Evolutionary conservation across 768 basidiomycete species (phyloP), one percentile per base, ranked within the genome.

Genomic region (Fomitopsis serialis): DNA sequence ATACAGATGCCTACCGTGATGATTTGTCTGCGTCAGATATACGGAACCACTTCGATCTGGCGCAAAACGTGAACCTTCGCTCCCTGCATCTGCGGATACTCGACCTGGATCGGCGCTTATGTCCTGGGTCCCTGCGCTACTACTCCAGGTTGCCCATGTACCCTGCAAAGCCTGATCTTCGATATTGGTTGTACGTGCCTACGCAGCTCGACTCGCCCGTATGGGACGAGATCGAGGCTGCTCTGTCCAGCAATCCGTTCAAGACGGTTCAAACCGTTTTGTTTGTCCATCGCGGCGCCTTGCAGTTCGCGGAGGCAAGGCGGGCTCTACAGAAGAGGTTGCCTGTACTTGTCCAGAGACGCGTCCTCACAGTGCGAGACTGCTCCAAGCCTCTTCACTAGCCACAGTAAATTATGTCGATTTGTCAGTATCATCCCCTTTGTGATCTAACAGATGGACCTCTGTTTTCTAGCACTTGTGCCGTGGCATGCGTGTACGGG

Each of bases 101-200:
- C 9, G 42, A 44, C 32, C 42, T 44, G 23, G 35, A 52, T 9
- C n/a, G 43, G 3, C 13, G 17, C 13, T n/a, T 36, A 43, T 44
- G 50, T 22, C 40, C 8, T 52, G 50, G 50, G 50, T 52, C 12
- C 40, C 42, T 8, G 17, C 43, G n/a, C 22, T 52, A 13, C 42
- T 52, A 5, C 15, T 17, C 8, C 50, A 52, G 34, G 35, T 27
- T 7, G 22, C 32, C 12, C 36, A 42, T 9, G 19, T 29, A 10
- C 48, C 34, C 35, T 50, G 2, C 8, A 23, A 13, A 5, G 35
- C 4, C 8, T 50, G 21, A 40, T 34, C 7, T 50, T 50, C 23
- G 48, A 50, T 7, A 27, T 50, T 50, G 48, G 34, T 34, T 50
- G 19, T 15, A 50, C n/a, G 21, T 12, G 11, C 21, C 17, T 9